These are phyloP conservation scores for Papiliotrema fonsecae DNA, from an alignment of 1,284 basidiomycete genomes.

Conservation along the genomic window DNA sequence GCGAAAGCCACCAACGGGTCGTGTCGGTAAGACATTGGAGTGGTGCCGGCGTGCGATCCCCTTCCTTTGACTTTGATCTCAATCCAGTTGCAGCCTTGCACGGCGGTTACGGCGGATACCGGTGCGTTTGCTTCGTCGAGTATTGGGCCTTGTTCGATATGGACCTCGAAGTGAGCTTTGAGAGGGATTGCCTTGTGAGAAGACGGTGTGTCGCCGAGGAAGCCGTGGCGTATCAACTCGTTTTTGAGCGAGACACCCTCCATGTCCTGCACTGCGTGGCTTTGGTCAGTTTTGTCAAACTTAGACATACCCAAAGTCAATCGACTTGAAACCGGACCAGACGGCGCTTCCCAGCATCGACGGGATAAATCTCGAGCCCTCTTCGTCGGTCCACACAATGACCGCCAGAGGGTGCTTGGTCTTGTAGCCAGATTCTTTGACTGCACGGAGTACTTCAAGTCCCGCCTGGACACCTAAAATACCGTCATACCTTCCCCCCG, in stretches of 20 bases:
- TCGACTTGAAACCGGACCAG: slow-evolving; percentile 21
- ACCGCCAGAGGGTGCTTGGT: slow-evolving; percentile 21
- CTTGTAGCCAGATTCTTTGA: slow-evolving; percentile 10
- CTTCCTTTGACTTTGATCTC: slow-evolving; percentile 21
- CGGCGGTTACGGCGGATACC: slow-evolving; percentile 23
- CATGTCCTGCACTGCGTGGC: slow-evolving; percentile 9
- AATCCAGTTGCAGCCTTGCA: slow-evolving; percentile 29
- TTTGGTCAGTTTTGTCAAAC: not conserved
- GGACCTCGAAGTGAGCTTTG: slow-evolving; percentile 33
- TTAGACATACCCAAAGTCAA: slow-evolving; percentile 13
- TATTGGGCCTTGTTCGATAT: slow-evolving; percentile 37
- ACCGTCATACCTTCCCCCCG: slow-evolving; percentile 33
- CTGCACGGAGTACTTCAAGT: slow-evolving; percentile 18
- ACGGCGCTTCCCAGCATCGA: slow-evolving; percentile 33
- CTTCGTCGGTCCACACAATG: slow-evolving; percentile 31
- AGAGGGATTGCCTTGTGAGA: slow-evolving; percentile 15
- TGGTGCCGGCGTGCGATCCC: slow-evolving; percentile 29
- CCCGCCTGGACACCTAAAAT: slow-evolving; percentile 30
- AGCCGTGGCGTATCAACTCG: slow-evolving; percentile 23
- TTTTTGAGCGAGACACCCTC: slow-evolving; percentile 6
- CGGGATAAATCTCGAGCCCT: slow-evolving; percentile 28
- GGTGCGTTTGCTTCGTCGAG: slow-evolving; percentile 15
- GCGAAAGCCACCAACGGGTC: slow-evolving; percentile 19
- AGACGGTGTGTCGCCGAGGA: slow-evolving; percentile 15
- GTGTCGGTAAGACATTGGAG: slow-evolving; percentile 18